Conservation (phyloP, 192 early-diverging fungal genomes). For the Entophlyctis luteolus region DNA sequence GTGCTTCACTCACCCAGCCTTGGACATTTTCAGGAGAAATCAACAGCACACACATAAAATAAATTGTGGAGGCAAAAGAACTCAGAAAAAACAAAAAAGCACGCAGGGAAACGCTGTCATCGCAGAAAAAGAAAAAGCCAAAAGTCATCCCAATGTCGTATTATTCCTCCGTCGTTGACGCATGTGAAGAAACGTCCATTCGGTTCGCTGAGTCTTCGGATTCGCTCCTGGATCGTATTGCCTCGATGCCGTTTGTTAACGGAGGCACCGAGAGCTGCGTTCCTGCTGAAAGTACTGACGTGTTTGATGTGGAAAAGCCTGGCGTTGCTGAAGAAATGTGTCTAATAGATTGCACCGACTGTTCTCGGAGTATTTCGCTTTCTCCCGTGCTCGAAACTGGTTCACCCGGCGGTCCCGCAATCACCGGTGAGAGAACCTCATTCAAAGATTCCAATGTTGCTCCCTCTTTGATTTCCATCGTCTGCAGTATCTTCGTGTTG, state of each 20-base stretch:
- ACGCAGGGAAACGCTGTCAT: background rate
- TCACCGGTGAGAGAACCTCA: background rate
- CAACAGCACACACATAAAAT: background rate
- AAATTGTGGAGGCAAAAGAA: background rate
- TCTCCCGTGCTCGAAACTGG: background rate
- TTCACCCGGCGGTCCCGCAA: too few species aligned
- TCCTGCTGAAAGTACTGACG: constrained; percentile 12
- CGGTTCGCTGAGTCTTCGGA: background rate
- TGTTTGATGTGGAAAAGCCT: constrained; percentile 20
- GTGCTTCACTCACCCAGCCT: constrained; percentile 12
- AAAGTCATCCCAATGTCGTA: background rate
- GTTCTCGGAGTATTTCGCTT: constrained; percentile 1
- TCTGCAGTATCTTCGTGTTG: constrained; percentile 81
- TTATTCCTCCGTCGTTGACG: background rate
- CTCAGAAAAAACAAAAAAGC: background rate
- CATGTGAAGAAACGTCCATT: background rate
- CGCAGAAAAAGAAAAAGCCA: background rate
- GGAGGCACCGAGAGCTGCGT: constrained; percentile 5
- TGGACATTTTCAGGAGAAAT: constrained; percentile 7
- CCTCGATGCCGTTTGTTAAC: background rate
- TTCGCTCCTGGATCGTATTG: background rate
- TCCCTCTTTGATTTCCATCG: constrained; percentile 39
- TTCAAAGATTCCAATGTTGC: constrained; percentile 3
- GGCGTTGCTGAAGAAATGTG: constrained; percentile 24
- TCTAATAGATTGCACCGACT: constrained; percentile 12